Conservation (phyloP, 345 rosid genomes). For the Camelina neglecta region DNA sequence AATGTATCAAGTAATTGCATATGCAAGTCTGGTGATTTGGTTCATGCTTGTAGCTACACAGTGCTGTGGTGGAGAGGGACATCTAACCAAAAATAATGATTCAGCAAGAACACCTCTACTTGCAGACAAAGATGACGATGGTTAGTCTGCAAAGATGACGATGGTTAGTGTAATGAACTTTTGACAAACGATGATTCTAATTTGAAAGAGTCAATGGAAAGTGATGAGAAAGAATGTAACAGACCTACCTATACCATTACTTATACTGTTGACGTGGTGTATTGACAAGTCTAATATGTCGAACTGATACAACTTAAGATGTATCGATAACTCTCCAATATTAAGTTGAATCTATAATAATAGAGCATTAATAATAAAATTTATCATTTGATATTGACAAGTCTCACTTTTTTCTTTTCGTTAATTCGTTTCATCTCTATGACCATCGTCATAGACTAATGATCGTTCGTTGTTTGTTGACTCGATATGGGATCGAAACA, state of each 20-base stretch:
- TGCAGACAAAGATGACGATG: conserved; percentile 66
- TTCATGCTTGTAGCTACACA: conserved; percentile 56
- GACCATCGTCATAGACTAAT: not conserved
- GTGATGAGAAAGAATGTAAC: conserved; percentile 15
- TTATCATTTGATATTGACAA: conserved; percentile 5
- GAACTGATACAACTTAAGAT: no score
- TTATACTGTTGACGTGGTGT: no score
- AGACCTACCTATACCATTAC: no score
- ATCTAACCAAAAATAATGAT: conserved; percentile 21
- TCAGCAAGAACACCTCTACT: conserved; percentile 57
- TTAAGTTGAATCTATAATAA: not conserved
- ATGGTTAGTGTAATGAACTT: conserved; percentile 76
- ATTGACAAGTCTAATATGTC: no score
- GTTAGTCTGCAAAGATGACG: conserved; percentile 82
- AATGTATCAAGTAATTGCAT: not conserved
- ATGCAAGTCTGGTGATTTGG: conserved; percentile 58
- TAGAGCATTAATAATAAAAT: not conserved
- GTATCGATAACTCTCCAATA: not conserved
- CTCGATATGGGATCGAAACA: not conserved
- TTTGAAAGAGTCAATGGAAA: conserved; percentile 50
- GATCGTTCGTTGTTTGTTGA: not conserved
- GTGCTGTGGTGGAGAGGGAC: conserved; percentile 41
- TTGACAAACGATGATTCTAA: conserved; percentile 58
- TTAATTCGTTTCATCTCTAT: not conserved
- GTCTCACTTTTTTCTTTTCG: conserved; percentile 14